Conservation (phyloP, 805 yeast genomes). For the Candida suzukii region DNA sequence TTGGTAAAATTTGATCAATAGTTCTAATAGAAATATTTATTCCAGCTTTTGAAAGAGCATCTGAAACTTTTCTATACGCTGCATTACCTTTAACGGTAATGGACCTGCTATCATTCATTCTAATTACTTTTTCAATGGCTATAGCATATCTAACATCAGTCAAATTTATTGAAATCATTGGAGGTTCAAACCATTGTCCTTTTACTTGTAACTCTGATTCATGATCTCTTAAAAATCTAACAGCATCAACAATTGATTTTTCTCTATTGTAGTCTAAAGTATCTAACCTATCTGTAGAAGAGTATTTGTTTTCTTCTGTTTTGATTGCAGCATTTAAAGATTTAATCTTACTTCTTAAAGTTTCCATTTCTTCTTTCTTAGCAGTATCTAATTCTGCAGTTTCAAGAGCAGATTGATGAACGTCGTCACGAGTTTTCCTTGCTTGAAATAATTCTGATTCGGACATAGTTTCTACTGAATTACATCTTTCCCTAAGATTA, state of each 20-base stretch:
- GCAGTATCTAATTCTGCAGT: neutral
- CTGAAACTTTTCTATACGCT: slow-evolving; percentile 41
- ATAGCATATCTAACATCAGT: slow-evolving; percentile 42
- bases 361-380: slow-evolving; percentile 1
- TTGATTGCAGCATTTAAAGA: slow-evolving; percentile 9
- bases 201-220: slow-evolving; percentile 24
- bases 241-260: slow-evolving; percentile 26
- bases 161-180: slow-evolving; percentile 56
- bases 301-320: slow-evolving; percentile 15
- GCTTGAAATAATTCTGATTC: too few species aligned
- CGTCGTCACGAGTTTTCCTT: too few species aligned
- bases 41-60: slow-evolving; percentile 28
- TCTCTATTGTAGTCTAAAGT: slow-evolving; percentile 31
- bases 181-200: slow-evolving; percentile 60
- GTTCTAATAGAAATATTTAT: slow-evolving; percentile 54
- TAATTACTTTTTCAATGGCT: slow-evolving; percentile 52
- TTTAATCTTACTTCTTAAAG: slow-evolving; percentile 5
- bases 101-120: slow-evolving; percentile 46
- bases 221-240: slow-evolving; percentile 34
- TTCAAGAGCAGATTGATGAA: too few species aligned
- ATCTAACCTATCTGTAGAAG: slow-evolving; percentile 44
- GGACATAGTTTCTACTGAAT: too few species aligned
- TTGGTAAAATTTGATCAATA: slow-evolving; percentile 5
- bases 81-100: slow-evolving; percentile 51
- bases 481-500: neutral